phyloP scores from a whole-genome alignment of 306 rosid genomes.

The Citrullus colocynthis region DNA sequence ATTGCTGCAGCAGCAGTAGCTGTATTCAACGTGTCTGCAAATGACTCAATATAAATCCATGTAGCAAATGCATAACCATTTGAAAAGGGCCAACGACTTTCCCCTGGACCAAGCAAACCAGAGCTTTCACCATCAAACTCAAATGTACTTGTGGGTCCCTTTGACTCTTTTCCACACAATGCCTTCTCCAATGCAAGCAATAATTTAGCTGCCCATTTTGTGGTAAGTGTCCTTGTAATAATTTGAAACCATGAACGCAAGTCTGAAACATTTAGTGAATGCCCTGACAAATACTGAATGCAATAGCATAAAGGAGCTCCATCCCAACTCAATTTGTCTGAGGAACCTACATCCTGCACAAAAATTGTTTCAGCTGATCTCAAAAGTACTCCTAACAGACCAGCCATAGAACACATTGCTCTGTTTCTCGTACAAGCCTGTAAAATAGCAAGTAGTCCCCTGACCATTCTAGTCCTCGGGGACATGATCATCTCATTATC shows the following conservation, averaged over 20 bases:
- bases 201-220: conserved; percentile 65
- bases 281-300: conserved; percentile 89
- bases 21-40: conserved; percentile 85
- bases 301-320: conserved; percentile 88
- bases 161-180: conserved; percentile 78
- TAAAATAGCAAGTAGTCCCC: conserved; percentile 92
- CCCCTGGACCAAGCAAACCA: conserved; percentile 96
- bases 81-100: conserved; percentile 91
- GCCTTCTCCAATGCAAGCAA: conserved; percentile 88
- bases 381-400: conserved; percentile 72
- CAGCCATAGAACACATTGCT: conserved; percentile 96
- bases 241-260: conserved; percentile 77
- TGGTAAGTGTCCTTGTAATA: conserved; percentile 59
- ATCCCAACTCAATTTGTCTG: conserved; percentile 72
- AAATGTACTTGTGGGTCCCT: conserved; percentile 80
- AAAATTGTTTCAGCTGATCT: conserved; percentile 72
- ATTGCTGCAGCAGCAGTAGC: conserved; percentile 99
- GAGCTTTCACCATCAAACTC: conserved; percentile 99
- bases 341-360: conserved; percentile 45
- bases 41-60: conserved; percentile 97
- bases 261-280: conserved; percentile 73
- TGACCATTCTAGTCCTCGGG: conserved; percentile 88
- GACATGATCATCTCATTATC: conserved; percentile 65
- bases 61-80: conserved; percentile 96
- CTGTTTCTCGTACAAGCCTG: conserved; percentile 95